Evolutionary conservation across 2,329 filamentous ascomycete species (phyloP), one percentile per base, ranked within the genome.

Genomic region (Biscogniauxia sp.): DNA sequence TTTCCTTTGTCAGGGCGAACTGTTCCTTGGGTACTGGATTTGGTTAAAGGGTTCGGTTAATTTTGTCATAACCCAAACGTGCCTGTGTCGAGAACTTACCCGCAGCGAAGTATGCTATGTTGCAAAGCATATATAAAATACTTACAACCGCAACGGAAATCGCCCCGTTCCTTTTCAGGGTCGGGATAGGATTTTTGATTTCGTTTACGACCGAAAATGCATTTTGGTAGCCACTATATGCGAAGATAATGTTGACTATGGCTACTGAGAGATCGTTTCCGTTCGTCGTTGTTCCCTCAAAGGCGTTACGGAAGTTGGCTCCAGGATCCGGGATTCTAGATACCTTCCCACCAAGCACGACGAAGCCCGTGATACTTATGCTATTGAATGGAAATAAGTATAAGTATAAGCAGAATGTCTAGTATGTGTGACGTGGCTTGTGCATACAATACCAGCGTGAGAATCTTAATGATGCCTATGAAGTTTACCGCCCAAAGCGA

Each of bases 181-280:
- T 83, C 59, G 79, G 82, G 56, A 87, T 77, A 0, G 86, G 86
- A 62, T 87, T 84, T 79, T 84, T 66, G 20, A 69, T 68, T 70
- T 88, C 85, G 61, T 86, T 86, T 28, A 85, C 82, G 2, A 88
- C 76, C 56, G 85, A 84, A 69, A 87, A 87, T 0, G 84, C 82
- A 63, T 87, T 87, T 8, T 80, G 74, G 51, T 82, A 87, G 0
- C 85, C 85, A 0, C 76, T 72, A 65, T 86, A 88, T 0, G 83
- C 81, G 64, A 85, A 87, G 41, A 84, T 79, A 56, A 88, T 82
- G 62, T 83, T 85, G 59, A 85, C 81, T 19, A 89, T 68, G 0
- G 85, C 84, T 64, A 83, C 86, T 1, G 85, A 82, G n/a, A 87
- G 73, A 25, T 76, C 76, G 55, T 78, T 77, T 6, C 72, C 72